Conservation (phyloP, 495 filamentous ascomycete genomes). For the Penicillium egyptiacum region DNA sequence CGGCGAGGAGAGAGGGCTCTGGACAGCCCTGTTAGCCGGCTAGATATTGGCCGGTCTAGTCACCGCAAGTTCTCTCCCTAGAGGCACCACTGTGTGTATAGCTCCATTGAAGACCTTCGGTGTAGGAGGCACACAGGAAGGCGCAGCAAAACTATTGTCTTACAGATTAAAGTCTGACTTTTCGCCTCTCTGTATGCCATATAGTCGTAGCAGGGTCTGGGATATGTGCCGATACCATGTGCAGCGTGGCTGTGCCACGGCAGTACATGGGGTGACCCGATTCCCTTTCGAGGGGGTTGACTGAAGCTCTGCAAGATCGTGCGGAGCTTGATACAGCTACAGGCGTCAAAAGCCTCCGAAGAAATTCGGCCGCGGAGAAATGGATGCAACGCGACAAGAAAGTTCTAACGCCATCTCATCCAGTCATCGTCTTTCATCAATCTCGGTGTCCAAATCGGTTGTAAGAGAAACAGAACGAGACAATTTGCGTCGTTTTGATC, state of each 20-base stretch:
- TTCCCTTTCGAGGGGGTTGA: constrained; percentile 5
- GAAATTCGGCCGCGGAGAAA: neutral
- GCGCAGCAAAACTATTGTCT: neutral
- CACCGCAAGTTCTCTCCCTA: neutral
- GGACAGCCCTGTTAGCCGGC: neutral
- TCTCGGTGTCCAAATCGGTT: constrained; percentile 33
- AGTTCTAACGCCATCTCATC: neutral
- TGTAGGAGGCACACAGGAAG: neutral
- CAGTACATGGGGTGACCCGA: constrained; percentile 15
- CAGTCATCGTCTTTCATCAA: constrained; percentile 18
- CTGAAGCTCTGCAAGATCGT: neutral
- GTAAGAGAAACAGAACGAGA: constrained; percentile 18
- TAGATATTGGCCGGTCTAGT: neutral
- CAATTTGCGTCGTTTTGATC: constrained; percentile 31
- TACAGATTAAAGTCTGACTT: constrained; percentile 1
- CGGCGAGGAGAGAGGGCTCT: neutral
- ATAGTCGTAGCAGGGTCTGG: neutral
- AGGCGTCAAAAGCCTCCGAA: constrained; percentile 5
- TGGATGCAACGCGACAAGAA: neutral
- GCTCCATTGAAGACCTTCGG: neutral
- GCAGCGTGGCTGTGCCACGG: constrained; percentile 10
- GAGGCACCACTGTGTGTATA: neutral
- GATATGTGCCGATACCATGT: constrained; percentile 12
- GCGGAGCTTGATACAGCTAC: neutral
- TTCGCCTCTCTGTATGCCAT: neutral